Evolutionary conservation across 2,329 filamentous ascomycete genomes (phyloP).

Genomic region (Magnaporthiopsis rhizophila): DNA sequence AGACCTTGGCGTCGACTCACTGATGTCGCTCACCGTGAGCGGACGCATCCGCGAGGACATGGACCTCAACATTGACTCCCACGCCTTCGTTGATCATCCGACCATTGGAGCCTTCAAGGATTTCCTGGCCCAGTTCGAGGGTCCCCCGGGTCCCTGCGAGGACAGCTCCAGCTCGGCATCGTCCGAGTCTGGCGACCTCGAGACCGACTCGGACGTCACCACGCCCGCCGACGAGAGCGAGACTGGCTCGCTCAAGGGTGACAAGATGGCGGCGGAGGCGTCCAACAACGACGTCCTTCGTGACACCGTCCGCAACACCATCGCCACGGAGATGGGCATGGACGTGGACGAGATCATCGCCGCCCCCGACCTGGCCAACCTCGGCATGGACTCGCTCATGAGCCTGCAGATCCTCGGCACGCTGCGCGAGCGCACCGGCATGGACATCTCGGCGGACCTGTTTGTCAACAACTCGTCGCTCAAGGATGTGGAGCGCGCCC

Average conservation of each 20-base stretch:
- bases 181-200: conserved; percentile 36
- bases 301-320: conserved; percentile 53
- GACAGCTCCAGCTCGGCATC: conserved; percentile 29
- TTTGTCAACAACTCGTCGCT: conserved; percentile 54
- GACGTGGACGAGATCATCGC: conserved; percentile 54
- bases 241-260: conserved; percentile 38
- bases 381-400: conserved; percentile 54
- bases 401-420: conserved; percentile 46
- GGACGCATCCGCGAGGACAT: conserved; percentile 51
- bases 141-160: conserved; percentile 15
- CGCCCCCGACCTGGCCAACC: conserved; percentile 43
- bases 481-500: conserved; percentile 55
- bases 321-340: conserved; percentile 66
- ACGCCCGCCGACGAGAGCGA: conserved; percentile 45
- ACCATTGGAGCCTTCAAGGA: conserved; percentile 46
- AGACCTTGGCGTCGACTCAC: conserved; percentile 52
- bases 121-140: conserved; percentile 32
- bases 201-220: conserved; percentile 42
- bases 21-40: conserved; percentile 51
- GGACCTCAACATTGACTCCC: conserved; percentile 43
- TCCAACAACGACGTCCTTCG: conserved; percentile 34
- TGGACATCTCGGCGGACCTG: conserved; percentile 50
- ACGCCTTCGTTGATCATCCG: conserved; percentile 45
- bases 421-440: conserved; percentile 44
- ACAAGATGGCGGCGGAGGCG: conserved; percentile 22